phyloP scores from a whole-genome alignment of 148 eudicot genomes.

The Spergularia bocconei region DNA sequence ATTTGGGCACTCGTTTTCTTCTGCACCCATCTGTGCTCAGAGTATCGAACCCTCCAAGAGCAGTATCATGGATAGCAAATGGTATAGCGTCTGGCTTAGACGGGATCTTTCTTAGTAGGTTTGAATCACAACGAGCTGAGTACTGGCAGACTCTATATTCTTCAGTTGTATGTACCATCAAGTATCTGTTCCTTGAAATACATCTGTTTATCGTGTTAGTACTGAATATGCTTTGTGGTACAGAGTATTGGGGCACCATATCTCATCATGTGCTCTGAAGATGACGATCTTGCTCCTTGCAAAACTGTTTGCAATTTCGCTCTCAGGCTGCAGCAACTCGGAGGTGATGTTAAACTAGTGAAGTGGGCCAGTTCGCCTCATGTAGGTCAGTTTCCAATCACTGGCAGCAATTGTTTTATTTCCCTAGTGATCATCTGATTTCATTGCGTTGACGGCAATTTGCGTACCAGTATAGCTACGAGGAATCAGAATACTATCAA shows the following conservation, averaged over 20 bases:
- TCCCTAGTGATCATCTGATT: not conserved
- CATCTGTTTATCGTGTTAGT: constrained; percentile 6
- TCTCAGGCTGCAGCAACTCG: constrained; percentile 57
- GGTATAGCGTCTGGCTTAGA: constrained; percentile 73
- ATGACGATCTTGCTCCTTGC: constrained; percentile 85
- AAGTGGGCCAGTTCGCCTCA: constrained; percentile 90
- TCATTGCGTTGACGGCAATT: not conserved
- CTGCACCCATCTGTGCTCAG: constrained; percentile 74
- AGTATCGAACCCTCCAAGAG: constrained; percentile 62
- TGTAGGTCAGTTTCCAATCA: constrained; percentile 57
- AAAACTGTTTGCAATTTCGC: constrained; percentile 67
- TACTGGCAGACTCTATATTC: constrained; percentile 96
- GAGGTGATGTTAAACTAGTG: constrained; percentile 76
- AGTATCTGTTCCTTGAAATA: constrained; percentile 1
- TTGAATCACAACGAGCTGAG: constrained; percentile 88
- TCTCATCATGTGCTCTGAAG: constrained; percentile 84
- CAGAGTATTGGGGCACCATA: constrained; percentile 84
- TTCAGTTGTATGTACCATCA: constrained; percentile 59
- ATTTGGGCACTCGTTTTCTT: constrained; percentile 69
- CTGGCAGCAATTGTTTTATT: not conserved
- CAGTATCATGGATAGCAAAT: constrained; percentile 66
- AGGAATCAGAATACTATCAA: no score
- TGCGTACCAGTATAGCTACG: not conserved
- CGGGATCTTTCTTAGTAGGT: constrained; percentile 70
- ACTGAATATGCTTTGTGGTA: constrained; percentile 9